phyloP scores from a whole-genome alignment of 2,329 filamentous ascomycete genomes.

The Chaetomiaceae sp. region DNA sequence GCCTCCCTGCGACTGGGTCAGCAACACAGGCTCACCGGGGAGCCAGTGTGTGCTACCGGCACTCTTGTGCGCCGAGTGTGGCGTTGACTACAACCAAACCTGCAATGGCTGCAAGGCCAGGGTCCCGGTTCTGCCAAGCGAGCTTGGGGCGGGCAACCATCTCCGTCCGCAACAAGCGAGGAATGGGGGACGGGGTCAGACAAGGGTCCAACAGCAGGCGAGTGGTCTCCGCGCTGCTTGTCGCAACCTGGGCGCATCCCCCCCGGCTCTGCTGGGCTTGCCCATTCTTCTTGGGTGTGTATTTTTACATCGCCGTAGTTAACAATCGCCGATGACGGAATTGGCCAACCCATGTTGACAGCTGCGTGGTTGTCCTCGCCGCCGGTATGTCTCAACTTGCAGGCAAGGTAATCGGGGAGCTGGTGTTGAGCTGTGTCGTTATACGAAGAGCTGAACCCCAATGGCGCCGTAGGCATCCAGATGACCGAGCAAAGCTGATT shows the following conservation, averaged over 20 bases:
- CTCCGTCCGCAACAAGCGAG: slow-evolving; percentile 11
- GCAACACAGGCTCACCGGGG: too few species aligned
- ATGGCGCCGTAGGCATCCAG: neutral
- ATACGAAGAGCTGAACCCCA: slow-evolving; percentile 5
- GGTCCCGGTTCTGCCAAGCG: slow-evolving; percentile 15
- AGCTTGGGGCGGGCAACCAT: slow-evolving; percentile 11
- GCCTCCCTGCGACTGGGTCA: slow-evolving; percentile 14
- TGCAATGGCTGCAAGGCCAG: slow-evolving; percentile 20
- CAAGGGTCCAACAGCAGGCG: neutral
- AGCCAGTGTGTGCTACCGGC: slow-evolving; percentile 5
- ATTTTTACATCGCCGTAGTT: slow-evolving; percentile 12
- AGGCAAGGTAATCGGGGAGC: neutral
- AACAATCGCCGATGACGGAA: too few species aligned
- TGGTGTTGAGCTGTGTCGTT: neutral
- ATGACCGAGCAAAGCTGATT: too few species aligned
- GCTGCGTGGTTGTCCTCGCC: neutral
- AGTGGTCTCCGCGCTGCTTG: neutral
- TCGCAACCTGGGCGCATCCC: too few species aligned
- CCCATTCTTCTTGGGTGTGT: too few species aligned
- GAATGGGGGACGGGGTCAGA: neutral
- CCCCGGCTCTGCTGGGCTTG: slow-evolving; percentile 1
- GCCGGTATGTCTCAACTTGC: neutral
- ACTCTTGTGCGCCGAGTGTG: slow-evolving; percentile 21
- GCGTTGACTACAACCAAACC: slow-evolving; percentile 20
- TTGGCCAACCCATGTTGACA: slow-evolving; percentile 7